Evolutionary conservation across 805 yeast species (phyloP).

Genomic region (Suhomyces xylopsoci): DNA sequence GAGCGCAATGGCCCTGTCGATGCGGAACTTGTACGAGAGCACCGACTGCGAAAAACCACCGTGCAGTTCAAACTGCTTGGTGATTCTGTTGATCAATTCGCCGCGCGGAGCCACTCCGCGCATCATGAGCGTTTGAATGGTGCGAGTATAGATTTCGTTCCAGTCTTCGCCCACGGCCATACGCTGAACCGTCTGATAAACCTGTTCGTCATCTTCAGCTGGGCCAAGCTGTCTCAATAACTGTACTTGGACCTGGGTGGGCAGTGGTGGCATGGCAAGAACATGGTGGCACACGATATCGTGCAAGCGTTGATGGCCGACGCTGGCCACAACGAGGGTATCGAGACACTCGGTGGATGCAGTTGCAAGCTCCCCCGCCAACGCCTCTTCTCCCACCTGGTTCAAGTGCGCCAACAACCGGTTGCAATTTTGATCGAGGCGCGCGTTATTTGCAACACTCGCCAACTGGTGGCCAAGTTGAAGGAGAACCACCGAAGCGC

Average conservation of each 20-base stretch:
- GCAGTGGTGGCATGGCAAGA: background rate
- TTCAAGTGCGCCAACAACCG: background rate
- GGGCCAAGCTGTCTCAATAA: background rate
- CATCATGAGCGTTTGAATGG: conserved; percentile 16
- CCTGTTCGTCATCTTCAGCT: background rate
- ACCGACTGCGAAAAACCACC: conserved; percentile 12
- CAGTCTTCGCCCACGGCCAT: conserved; percentile 8
- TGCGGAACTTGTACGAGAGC: conserved; percentile 24
- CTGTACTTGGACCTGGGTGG: background rate
- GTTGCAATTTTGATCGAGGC: conserved; percentile 1
- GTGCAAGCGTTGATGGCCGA: background rate
- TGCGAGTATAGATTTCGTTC: conserved; percentile 13
- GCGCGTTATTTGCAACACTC: conserved; percentile 8
- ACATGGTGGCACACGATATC: background rate
- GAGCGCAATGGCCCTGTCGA: conserved; percentile 24
- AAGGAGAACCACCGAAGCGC: conserved; percentile 14
- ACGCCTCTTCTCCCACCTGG: background rate
- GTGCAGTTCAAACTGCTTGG: conserved; percentile 11
- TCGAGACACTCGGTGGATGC: background rate
- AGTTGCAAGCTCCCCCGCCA: background rate
- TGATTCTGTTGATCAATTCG: conserved; percentile 12
- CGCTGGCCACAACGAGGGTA: conserved; percentile 5
- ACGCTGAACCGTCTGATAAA: background rate
- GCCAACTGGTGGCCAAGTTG: conserved; percentile 24
- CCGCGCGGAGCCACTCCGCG: conserved; percentile 19